Evolutionary conservation across 352 stramenopile genomes (phyloP), one percentile per base, ranked within the genome.

Genomic region (Phytopythium ostracodes): DNA sequence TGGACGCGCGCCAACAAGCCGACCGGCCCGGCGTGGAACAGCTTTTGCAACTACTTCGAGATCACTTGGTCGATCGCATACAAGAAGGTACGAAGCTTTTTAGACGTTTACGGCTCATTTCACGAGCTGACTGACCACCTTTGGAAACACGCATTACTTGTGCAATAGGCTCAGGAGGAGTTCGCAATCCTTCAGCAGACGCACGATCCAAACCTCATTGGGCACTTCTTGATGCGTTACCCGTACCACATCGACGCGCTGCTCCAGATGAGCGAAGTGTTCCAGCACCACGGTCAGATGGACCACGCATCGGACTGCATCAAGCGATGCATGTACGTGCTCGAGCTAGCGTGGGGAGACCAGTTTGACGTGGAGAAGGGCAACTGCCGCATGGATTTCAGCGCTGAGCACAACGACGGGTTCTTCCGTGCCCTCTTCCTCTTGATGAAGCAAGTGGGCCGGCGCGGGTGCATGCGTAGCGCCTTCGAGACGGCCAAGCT

Each of bases 251-350:
- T 94, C 36, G 87, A 94, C 57, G 84, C 87, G 25, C 67, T 94
- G 42, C 72, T 95, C 8, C 88, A 90, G 59, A 94, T 95, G 82
- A 92, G 79, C 54, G 83, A 94, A 65, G 82, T 95, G 29, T 94
- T 91, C 60, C 87, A 95, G 66, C 87, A 95, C 57, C 87, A 95
- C 52, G 87, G 87, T 2, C 87, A 95, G 55, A 95, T 94, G 79
- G 87, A 95, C 42, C 83, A 95, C 47, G 80, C 87, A 0, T 69
- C 77, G 0, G 87, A 95, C 59, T 92, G 82, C 61, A 93, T 95
- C 63, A 93, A 95, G 69, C 77, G 82, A 22, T 93, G 86, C 60
- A 86, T 95, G 67, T 95, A 91, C 56, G 76, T 90, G 29, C 67
- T 92, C 11, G 86, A 95, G 60, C 69, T 95, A 14, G 84, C 86